These are phyloP conservation scores for Colletotrichum sp. DNA, from an alignment of 2,329 filamentous ascomycete species.

Conservation along the genomic window DNA sequence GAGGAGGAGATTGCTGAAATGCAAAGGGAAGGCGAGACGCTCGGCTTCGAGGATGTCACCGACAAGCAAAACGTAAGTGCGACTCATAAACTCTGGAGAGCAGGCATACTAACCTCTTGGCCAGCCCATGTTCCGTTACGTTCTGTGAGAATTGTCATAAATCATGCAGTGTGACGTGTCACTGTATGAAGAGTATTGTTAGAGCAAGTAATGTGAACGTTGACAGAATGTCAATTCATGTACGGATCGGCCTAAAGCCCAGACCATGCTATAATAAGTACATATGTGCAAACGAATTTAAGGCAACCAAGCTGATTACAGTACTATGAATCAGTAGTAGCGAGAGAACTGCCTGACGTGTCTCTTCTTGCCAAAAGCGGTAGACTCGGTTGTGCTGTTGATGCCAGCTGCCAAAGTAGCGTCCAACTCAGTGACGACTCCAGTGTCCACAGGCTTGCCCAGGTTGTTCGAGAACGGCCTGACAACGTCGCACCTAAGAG, in stretches of 20 bases:
- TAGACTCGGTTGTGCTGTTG: constrained; percentile 10
- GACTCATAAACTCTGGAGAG: too few species aligned
- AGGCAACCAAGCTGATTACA: too few species aligned
- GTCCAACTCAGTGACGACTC: constrained; percentile 16
- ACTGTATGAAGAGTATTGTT: too few species aligned
- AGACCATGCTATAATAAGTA: too few species aligned
- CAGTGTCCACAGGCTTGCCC: constrained; percentile 12
- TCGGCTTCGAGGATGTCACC: constrained; percentile 43
- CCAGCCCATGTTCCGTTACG: constrained; percentile 18
- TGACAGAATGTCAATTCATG: too few species aligned
- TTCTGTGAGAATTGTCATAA: background rate
- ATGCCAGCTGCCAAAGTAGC: constrained; percentile 15
- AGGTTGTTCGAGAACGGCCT: constrained; percentile 12
- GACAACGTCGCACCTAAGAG: constrained; percentile 13
- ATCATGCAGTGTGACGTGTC: too few species aligned
- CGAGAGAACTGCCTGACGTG: background rate
- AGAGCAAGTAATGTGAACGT: too few species aligned
- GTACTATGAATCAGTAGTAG: background rate
- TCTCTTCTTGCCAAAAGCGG: background rate
- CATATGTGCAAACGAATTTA: too few species aligned
- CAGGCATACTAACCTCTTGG: too few species aligned
- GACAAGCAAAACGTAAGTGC: constrained; percentile 34
- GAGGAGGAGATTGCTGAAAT: constrained; percentile 13
- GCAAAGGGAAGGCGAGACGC: constrained; percentile 8
- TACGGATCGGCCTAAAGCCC: too few species aligned